Evolutionary conservation across 495 filamentous ascomycete species (phyloP).

Genomic region (Extremus antarcticus): DNA sequence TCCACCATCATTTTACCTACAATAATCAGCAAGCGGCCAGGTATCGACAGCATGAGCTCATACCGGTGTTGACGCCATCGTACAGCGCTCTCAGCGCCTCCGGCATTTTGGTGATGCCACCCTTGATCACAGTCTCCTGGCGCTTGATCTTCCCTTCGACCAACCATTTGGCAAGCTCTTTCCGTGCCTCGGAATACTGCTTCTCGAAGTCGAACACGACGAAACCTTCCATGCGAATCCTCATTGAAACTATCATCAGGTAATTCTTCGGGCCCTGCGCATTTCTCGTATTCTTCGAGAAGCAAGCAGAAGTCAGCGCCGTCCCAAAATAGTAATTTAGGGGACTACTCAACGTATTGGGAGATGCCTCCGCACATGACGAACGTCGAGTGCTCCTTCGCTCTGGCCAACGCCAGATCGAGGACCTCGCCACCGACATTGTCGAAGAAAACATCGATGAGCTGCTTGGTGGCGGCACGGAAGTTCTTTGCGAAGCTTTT

Average conservation of each 20-base stretch:
- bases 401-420: conserved; percentile 40
- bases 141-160: conserved; percentile 45
- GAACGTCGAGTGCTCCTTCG: conserved; percentile 39
- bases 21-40: neutral
- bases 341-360: conserved; percentile 38
- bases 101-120: conserved; percentile 41
- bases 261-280: conserved; percentile 38
- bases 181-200: conserved; percentile 35
- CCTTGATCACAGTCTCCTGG: conserved; percentile 41
- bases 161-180: conserved; percentile 41
- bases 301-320: neutral
- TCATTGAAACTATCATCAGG: conserved; percentile 39
- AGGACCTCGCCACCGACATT: conserved; percentile 47
- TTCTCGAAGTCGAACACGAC: conserved; percentile 44
- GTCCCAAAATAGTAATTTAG: neutral
- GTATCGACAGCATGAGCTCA: neutral
- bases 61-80: conserved; percentile 39
- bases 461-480: conserved; percentile 33
- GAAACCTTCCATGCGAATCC: conserved; percentile 45
- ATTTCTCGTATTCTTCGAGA: conserved; percentile 20
- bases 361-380: conserved; percentile 45
- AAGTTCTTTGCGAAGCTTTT: conserved; percentile 21
- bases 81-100: conserved; percentile 41
- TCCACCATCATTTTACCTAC: neutral
- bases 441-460: conserved; percentile 50